These are phyloP conservation scores for Athelia psychrophila DNA, from an alignment of 1,284 basidiomycete genomes.

Conservation along the genomic window DNA sequence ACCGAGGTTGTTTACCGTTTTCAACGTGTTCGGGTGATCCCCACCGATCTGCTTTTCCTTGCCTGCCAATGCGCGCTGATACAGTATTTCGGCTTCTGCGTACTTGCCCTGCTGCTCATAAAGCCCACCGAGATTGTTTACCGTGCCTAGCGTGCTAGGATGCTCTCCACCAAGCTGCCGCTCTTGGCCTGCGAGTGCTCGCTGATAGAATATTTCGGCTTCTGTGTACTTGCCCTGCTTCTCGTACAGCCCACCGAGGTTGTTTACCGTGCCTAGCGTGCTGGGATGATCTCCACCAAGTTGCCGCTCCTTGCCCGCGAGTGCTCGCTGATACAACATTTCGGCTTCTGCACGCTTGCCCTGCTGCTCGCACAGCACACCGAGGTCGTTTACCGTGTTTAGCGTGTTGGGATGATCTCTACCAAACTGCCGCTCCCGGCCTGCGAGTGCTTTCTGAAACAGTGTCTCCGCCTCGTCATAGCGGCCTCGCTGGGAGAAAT, in stretches of 20 bases:
- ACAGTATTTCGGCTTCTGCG: not conserved
- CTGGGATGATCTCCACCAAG: not conserved
- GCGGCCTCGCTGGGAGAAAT: not conserved
- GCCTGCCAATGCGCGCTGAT: not conserved
- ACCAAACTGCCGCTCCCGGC: too few relatives aligned
- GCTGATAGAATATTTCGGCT: not conserved
- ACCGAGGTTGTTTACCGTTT: not conserved
- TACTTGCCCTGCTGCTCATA: not conserved
- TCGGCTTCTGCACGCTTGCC: too few relatives aligned
- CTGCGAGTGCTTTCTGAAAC: too few relatives aligned
- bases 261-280: not conserved
- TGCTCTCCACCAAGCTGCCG: not conserved
- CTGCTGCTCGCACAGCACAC: too few relatives aligned
- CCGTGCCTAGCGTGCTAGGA: not conserved
- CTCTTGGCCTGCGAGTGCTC: not conserved
- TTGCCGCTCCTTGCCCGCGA: not conserved
- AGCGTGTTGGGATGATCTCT: too few relatives aligned
- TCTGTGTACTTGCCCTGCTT: not conserved
- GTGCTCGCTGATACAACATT: not conserved
- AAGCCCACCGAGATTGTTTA: not conserved
- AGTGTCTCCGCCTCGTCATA: not conserved
- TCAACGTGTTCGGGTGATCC: not conserved
- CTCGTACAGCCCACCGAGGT: not conserved
- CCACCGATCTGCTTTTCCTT: not conserved
- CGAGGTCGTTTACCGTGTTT: too few relatives aligned